Conservation (phyloP, 768 basidiomycete genomes). For the Serendipita sp. region DNA sequence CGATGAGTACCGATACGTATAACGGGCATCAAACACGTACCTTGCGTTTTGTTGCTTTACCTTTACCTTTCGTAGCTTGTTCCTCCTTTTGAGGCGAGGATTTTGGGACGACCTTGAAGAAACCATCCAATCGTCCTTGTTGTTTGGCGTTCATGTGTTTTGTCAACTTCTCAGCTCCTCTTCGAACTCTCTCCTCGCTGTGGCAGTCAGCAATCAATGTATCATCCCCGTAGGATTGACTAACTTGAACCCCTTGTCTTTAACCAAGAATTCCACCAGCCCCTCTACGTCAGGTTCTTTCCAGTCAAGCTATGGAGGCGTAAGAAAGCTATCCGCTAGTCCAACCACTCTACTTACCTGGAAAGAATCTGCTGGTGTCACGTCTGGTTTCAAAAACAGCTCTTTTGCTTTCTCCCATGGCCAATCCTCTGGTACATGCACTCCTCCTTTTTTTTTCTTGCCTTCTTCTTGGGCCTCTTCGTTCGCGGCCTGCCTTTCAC, state of each 20-base stretch:
- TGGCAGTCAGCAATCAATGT: neutral
- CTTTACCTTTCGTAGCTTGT: constrained; percentile 12
- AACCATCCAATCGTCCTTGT: constrained; percentile 90
- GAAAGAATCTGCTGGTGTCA: constrained; percentile 66
- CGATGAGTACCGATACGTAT: neutral
- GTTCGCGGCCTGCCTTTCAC: constrained; percentile 43
- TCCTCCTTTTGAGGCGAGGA: constrained; percentile 30
- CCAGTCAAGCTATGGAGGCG: constrained; percentile 65
- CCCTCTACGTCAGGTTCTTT: constrained; percentile 83
- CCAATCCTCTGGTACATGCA: constrained; percentile 85
- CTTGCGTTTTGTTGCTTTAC: constrained; percentile 37
- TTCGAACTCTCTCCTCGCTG: constrained; percentile 93
- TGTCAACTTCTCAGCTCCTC: constrained; percentile 81
- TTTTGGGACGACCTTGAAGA: constrained; percentile 66
- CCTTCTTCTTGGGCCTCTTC: constrained; percentile 19
- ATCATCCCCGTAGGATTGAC: constrained; percentile 15
- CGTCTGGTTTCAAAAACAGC: constrained; percentile 80
- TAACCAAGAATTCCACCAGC: constrained; percentile 81
- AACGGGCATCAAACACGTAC: constrained; percentile 16
- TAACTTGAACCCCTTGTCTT: constrained; percentile 93
- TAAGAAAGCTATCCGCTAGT: neutral
- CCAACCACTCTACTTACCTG: constrained; percentile 38
- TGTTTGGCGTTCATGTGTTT: constrained; percentile 82
- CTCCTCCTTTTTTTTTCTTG: constrained; percentile 41
- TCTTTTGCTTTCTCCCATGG: constrained; percentile 91